Conservation (phyloP, 2,329 filamentous ascomycete species). For the Seiridium cupressi region DNA sequence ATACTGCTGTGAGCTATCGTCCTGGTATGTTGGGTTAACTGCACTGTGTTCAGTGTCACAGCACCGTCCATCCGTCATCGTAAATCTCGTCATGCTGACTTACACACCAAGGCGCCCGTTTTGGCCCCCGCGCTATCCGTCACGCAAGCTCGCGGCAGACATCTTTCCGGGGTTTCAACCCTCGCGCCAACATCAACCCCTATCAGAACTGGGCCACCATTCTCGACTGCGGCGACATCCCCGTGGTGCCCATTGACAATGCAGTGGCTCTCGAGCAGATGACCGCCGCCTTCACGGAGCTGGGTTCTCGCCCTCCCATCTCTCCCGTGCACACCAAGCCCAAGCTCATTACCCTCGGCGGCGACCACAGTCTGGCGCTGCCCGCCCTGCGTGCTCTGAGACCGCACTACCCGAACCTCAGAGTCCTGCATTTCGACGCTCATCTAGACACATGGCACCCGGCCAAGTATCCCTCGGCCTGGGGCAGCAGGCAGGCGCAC, state of each 20-base stretch:
- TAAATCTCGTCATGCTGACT: neutral
- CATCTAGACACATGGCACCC: constrained; percentile 88
- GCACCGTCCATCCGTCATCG: neutral
- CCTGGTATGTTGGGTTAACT: constrained; percentile 45
- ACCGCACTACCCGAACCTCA: constrained; percentile 61
- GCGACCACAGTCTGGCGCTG: constrained; percentile 70
- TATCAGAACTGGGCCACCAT: constrained; percentile 77
- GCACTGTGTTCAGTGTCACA: neutral
- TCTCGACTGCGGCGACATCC: constrained; percentile 88
- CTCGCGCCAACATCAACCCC: constrained; percentile 78
- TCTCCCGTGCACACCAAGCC: constrained; percentile 35
- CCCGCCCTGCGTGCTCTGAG: constrained; percentile 67
- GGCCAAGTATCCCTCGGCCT: constrained; percentile 74
- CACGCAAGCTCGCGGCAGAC: constrained; percentile 81
- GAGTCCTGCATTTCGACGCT: constrained; percentile 73
- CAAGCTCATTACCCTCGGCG: constrained; percentile 68
- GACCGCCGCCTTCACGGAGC: constrained; percentile 74
- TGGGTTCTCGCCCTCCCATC: constrained; percentile 43
- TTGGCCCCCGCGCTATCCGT: constrained; percentile 85
- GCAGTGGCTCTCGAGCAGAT: constrained; percentile 78
- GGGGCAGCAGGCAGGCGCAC: constrained; percentile 66
- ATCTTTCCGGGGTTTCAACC: constrained; percentile 77
- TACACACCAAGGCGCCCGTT: constrained; percentile 58
- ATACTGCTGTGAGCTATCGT: constrained; percentile 70
- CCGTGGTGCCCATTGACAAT: constrained; percentile 85